phyloP scores from a whole-genome alignment of 169 alveolate species.

The Plasmodium berghei region DNA sequence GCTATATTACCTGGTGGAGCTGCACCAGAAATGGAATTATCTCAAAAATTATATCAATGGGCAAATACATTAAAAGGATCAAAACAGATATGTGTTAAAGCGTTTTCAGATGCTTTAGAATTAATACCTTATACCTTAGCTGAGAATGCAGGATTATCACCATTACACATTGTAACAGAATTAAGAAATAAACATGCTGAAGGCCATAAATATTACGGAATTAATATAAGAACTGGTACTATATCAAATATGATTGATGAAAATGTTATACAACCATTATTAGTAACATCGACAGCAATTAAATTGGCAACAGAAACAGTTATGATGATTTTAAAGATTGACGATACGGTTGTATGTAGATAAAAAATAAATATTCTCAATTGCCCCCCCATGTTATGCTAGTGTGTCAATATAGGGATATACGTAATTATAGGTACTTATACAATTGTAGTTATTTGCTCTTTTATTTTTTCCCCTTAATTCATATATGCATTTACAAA shows the following conservation, averaged over 20 bases:
- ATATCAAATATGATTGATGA: conserved; percentile 94
- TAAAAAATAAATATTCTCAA: neutral
- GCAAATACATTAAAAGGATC: conserved; percentile 95
- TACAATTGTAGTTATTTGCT: too few species aligned
- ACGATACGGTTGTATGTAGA: conserved; percentile 94
- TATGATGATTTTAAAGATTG: conserved; percentile 98
- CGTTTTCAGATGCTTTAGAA: conserved; percentile 99
- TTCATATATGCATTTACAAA: too few species aligned
- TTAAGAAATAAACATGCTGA: conserved; percentile 93
- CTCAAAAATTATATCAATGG: conserved; percentile 89
- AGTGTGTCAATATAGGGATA: neutral
- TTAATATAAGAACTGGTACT: conserved; percentile 92
- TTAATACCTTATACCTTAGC: conserved; percentile 99
- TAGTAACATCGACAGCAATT: conserved; percentile 97
- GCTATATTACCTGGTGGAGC: conserved; percentile 99
- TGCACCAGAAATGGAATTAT: conserved; percentile 98
- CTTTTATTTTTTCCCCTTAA: too few species aligned
- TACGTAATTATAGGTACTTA: neutral
- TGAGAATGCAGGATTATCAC: conserved; percentile 99
- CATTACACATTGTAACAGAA: conserved; percentile 97
- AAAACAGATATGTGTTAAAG: conserved; percentile 95
- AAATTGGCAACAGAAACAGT: conserved; percentile 99
- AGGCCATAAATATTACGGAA: conserved; percentile 94
- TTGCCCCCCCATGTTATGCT: neutral
- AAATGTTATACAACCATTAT: conserved; percentile 97